Percentiles rank a stretch among this genome's conserved stretches.
phyloP scores from a whole-genome alignment of 1,139 yeast genomes.

The Candida glucosophila region DNA sequence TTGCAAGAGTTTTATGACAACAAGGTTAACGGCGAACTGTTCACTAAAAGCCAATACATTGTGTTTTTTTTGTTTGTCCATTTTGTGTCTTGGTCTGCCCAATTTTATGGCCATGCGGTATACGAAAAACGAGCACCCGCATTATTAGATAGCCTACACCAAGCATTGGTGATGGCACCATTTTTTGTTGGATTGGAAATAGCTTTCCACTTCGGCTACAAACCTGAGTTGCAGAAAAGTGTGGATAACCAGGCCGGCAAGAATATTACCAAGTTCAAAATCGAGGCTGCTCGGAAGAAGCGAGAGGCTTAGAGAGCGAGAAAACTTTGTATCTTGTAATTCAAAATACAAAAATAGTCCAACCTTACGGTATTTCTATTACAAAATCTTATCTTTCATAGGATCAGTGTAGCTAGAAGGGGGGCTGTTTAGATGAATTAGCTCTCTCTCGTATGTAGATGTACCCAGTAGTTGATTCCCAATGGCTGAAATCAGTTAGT shows the following conservation, averaged over 20 bases:
- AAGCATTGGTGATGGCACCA: conserved; percentile 86
- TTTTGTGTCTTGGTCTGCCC: conserved; percentile 66
- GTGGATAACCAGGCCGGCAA: conserved; percentile 49
- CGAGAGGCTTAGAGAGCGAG: not conserved
- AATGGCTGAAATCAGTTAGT: conserved; percentile 29
- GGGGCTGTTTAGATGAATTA: conserved; percentile 13
- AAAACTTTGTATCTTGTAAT: not conserved
- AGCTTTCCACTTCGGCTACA: conserved; percentile 58
- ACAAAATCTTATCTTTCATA: no score
- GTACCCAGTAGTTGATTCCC: conserved; percentile 73
- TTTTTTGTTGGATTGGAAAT: conserved; percentile 78
- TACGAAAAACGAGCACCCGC: conserved; percentile 87
- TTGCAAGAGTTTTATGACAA: conserved; percentile 14
- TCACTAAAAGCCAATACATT: conserved; percentile 16
- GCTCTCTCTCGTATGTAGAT: conserved; percentile 50
- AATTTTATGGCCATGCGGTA: conserved; percentile 80
- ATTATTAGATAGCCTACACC: conserved; percentile 68
- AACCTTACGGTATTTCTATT: no score
- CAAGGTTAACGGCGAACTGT: conserved; percentile 9
- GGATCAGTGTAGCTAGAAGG: no score
- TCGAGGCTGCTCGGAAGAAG: conserved; percentile 1
- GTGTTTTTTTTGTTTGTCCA: conserved; percentile 33
- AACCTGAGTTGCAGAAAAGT: conserved; percentile 41
- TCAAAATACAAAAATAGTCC: no score
- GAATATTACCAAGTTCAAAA: conserved; percentile 2